Base-by-base conservation (phyloP, 495 filamentous ascomycete species). In the Penicillium odoratum region DNA sequence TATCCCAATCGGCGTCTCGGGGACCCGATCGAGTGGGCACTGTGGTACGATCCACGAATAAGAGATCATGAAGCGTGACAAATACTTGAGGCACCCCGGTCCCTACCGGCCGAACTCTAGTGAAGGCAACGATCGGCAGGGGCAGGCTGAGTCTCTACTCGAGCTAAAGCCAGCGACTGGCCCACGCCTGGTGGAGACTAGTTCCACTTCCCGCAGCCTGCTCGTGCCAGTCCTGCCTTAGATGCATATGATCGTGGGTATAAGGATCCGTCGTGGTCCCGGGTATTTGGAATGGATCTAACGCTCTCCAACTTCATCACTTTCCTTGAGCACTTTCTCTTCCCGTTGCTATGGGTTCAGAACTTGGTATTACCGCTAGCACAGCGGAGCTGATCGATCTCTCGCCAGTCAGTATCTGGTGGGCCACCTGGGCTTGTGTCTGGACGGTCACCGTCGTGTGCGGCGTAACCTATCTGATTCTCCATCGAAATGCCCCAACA, bases 371-470 rank as follows among this genome's bases (percentile, higher is more conserved):
- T 48, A 64, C 59, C n/a, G 64, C 69, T 26, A 46, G 43, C 52
- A 66, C 67, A 21, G 67, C 69, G 34, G 65, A 71, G 65, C 59
- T 69, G 7, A 43, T 63, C 36, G 31, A 67, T 18, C 44, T 51
- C 45, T 53, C 43, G 18, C 63, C 72, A 0, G 71, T 74, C 21
- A 67, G 51, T 36, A 70, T 72, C 56, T 75, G 69, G 69, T 75
- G 72, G 72, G 60, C 58, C 7, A 46, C 48, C 31, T 75, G 69
- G 69, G 68, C 62, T n/a, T 57, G 59, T 36, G 60, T 81, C 58
- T 88, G 85, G 83, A 87, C 85, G 0, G 47, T 75, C 40, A 53
- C 80, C 47, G 59, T 91, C 13, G 70, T 72, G 54, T 51, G 57
- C 33, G 85, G 84, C 45, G 75, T 85, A 65, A 66, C 60, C 51